Base-by-base conservation (phyloP, 1,139 yeast species). In the Lodderomyces pseudojiufengensis region DNA sequence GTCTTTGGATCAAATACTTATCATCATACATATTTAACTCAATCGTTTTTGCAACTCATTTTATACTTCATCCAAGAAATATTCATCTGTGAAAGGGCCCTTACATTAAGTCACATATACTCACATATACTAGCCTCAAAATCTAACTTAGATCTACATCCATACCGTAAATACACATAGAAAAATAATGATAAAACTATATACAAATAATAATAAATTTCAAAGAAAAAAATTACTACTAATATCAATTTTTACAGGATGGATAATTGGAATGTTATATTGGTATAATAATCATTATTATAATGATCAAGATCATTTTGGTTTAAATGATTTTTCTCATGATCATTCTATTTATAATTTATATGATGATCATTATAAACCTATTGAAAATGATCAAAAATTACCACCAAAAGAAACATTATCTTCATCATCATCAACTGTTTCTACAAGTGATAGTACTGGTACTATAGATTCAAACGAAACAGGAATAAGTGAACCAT, bases 301-400 rank as follows among this genome's bases (percentile, higher is more conserved):
- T 12, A 24, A 24, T 7, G 24, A 10, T 8, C 9, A 22, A 12
- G 10, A 12, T 23, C 24, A 26, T 20, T 14, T 27, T 10, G 12
- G n/a, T n/a, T n/a, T n/a, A n/a, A n/a, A n/a, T n/a, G n/a, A n/a
- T n/a, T n/a, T n/a, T n/a, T n/a, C n/a, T n/a, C n/a, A 16, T 13
- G 22, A 13, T 14, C 31, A 35, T 24, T 35, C 38, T 2, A 31
- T 32, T 7, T 35, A 35, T 24, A 32, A 35, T 27, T 31, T 32
- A 10, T 27, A 35, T 31, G 31, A 28, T 28, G 38, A 35, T 5
- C 24, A 22, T 18, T 28, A 21, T 20, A 27, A 15, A 7, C 31
- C 14, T 13, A 8, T 16, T 11, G 18, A 24, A 10, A 6, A 21
- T 10, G 14, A 9, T 23, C 24, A 29, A 16, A 16, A 23, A 16